A percentile compares a stretch with the other conserved stretches of the same genome.
Conservation (phyloP, 2,329 filamentous ascomycete species). For the Aspergillus sp. region DNA sequence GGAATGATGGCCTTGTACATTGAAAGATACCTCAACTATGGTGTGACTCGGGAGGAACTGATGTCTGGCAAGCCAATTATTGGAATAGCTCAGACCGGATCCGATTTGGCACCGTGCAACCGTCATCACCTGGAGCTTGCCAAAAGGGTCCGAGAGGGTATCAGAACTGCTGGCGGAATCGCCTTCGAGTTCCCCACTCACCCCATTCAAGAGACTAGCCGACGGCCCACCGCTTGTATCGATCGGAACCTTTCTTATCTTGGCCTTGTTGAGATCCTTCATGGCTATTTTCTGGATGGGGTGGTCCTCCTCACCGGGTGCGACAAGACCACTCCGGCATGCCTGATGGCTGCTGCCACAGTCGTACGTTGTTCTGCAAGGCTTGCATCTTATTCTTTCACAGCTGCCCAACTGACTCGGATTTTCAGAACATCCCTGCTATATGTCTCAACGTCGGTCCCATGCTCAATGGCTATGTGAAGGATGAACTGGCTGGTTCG, state of each 20-base stretch:
- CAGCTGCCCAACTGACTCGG: conserved; percentile 10
- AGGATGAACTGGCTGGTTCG: conserved; percentile 46
- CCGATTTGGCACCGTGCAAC: conserved; percentile 55
- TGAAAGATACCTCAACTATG: conserved; percentile 55
- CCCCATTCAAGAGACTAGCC: conserved; percentile 53
- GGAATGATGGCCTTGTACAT: conserved; percentile 52
- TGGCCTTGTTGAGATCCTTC: conserved; percentile 51
- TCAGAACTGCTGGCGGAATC: conserved; percentile 52
- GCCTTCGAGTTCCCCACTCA: conserved; percentile 56
- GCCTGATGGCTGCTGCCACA: conserved; percentile 55
- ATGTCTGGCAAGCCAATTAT: conserved; percentile 54
- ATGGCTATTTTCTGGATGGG: conserved; percentile 53
- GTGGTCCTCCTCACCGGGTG: conserved; percentile 55
- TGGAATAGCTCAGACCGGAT: conserved; percentile 56
- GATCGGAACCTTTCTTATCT: conserved; percentile 55
- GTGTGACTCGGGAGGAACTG: conserved; percentile 52
- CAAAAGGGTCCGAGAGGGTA: conserved; percentile 54
- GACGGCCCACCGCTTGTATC: conserved; percentile 52
- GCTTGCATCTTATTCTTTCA: not conserved
- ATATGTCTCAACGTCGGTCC: conserved; percentile 56
- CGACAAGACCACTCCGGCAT: conserved; percentile 56
- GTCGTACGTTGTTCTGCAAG: conserved; percentile 35
- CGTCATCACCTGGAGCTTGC: conserved; percentile 52
- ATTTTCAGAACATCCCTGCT: conserved; percentile 50
- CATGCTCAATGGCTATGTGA: conserved; percentile 54